phyloP scores from a whole-genome alignment of 257 asterid genomes.

The Penstemon barbatus region DNA sequence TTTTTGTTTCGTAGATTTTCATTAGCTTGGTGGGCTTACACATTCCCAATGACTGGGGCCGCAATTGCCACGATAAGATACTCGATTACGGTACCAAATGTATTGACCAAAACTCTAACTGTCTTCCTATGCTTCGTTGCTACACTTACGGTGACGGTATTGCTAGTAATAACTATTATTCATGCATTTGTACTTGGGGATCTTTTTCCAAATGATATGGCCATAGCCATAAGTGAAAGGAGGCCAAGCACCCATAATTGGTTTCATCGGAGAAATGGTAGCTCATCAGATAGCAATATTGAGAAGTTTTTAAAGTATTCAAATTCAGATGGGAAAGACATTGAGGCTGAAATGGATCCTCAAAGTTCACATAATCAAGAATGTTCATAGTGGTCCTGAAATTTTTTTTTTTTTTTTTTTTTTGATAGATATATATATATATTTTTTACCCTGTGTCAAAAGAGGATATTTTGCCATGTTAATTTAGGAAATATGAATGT shows the following conservation, averaged over 20 bases:
- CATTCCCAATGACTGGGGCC: constrained; percentile 88
- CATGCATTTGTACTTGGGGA: constrained; percentile 67
- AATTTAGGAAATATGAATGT: too few relatives aligned
- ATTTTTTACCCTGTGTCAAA: too few relatives aligned
- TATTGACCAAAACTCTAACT: constrained; percentile 39
- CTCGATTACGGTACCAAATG: constrained; percentile 47
- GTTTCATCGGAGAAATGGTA: constrained; percentile 49
- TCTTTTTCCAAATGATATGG: constrained; percentile 76
- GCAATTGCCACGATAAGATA: constrained; percentile 70
- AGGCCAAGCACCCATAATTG: constrained; percentile 43
- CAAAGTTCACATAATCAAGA: constrained; percentile 24
- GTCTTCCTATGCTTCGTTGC: constrained; percentile 51
- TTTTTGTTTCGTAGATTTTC: constrained; percentile 49
- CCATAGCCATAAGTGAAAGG: constrained; percentile 69
- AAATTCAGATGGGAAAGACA: constrained; percentile 46
- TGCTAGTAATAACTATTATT: constrained; percentile 64
- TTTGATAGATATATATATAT: too few relatives aligned
- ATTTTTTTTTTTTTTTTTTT: too few relatives aligned
- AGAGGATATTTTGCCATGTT: too few relatives aligned
- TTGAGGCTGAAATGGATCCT: constrained; percentile 42
- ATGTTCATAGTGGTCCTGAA: background rate
- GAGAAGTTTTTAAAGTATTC: constrained; percentile 55
- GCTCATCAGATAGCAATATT: constrained; percentile 44
- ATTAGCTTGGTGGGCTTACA: constrained; percentile 94
- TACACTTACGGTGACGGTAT: constrained; percentile 52